Conservation (phyloP, 2,329 filamentous ascomycete species). For the Fusarium piperis region DNA sequence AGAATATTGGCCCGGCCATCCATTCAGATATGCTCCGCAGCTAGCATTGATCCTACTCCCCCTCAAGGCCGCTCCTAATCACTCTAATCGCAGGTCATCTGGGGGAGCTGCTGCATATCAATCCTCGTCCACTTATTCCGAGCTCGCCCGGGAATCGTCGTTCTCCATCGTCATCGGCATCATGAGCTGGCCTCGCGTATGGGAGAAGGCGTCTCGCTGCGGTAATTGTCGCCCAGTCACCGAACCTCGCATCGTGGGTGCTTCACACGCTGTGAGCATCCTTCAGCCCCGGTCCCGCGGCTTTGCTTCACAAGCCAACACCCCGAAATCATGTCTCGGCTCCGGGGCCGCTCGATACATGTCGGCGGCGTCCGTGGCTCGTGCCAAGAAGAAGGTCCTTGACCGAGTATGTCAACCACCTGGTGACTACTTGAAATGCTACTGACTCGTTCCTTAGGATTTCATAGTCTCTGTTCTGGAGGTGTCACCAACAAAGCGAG, state of each 20-base stretch:
- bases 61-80: slow-evolving; percentile 30
- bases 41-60: slow-evolving; percentile 26
- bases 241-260: slow-evolving; percentile 2
- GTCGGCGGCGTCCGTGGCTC: slow-evolving; percentile 44
- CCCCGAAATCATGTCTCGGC: slow-evolving; percentile 19
- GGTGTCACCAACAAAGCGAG: slow-evolving; percentile 89
- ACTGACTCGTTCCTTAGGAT: slow-evolving; percentile 63
- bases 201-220: slow-evolving; percentile 50
- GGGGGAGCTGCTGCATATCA: slow-evolving; percentile 26
- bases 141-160: slow-evolving; percentile 12
- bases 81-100: slow-evolving; percentile 26
- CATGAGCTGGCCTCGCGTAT: slow-evolving; percentile 54
- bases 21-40: slow-evolving; percentile 35
- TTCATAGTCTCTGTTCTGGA: slow-evolving; percentile 88
- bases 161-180: slow-evolving; percentile 27
- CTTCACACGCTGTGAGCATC: slow-evolving; percentile 4
- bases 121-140: slow-evolving; percentile 15
- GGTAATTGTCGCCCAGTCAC: slow-evolving; percentile 31
- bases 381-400: slow-evolving; percentile 45
- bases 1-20: neutral
- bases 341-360: slow-evolving; percentile 38
- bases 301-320: slow-evolving; percentile 25
- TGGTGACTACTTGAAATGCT: neutral
- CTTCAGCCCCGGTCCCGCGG: slow-evolving; percentile 17
- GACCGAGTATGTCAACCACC: slow-evolving; percentile 43